Evolutionary conservation across 805 yeast species (phyloP), one percentile per base, ranked within the genome.

Genomic region (Vanderwaltozyma verrucispora): DNA sequence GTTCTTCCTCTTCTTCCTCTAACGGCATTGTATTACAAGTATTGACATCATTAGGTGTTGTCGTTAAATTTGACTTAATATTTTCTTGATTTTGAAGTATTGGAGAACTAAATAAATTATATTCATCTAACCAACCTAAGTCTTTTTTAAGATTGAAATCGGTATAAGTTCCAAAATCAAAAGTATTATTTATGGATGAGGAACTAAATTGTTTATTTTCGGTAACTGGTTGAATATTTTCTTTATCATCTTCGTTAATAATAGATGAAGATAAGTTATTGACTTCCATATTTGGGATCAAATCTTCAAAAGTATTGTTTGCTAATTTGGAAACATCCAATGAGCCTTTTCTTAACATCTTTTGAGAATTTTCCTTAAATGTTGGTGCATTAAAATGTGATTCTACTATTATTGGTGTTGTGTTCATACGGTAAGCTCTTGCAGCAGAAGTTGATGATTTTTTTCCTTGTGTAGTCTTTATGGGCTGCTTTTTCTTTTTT

Each of bases 141-240:
- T 37, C 36, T 24, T 37, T 28, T 8, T 28, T 29, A 1, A 28
- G 15, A 19, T 13, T 18, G 13, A 46, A 38, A 16, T 51, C 55
- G 7, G 47, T 33, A 35, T 46, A 45, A 28, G 42, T 42, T 30
- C 45, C 30, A 19, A 49, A 21, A 35, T 49, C 47, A 13, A 50
- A 33, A 33, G 43, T 49, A 17, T 12, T 29, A 28, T 16, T 29
- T 3, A 6, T 28, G 7, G 5, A 9, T 10, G 2, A 8, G 5
- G 13, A 16, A 26, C 14, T 21, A 3, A 9, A 4, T 27, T 30
- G 26, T 15, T 14, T 19, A 27, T 26, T 19, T 9, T 36, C 30
- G 4, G 9, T 17, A 8, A 18, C 20, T 19, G 57, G 58, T 13
- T 56, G 56, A 17, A 48, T 42, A 35, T 57, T 56, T 39, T 55